phyloP scores from a whole-genome alignment of 169 alveolate genomes.

The Plasmodium gaboni region DNA sequence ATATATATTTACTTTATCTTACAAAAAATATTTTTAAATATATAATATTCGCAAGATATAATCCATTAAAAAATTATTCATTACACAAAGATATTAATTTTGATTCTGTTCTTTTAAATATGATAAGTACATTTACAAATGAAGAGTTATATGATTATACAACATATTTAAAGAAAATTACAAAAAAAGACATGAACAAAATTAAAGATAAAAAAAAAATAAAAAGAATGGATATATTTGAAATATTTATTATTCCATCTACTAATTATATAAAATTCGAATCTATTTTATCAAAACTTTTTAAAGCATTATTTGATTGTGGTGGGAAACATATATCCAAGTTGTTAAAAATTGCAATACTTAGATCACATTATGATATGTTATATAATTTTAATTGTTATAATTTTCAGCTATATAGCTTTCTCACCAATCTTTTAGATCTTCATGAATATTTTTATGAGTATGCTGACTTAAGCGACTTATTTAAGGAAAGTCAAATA shows the following conservation, averaged over 20 bases:
- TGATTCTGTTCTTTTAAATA: constrained; percentile 54
- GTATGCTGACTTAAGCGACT: constrained; percentile 19
- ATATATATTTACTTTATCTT: constrained; percentile 38
- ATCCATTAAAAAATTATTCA: constrained; percentile 48
- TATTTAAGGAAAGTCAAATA: constrained; percentile 54
- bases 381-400: constrained; percentile 63
- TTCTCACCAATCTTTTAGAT: constrained; percentile 32
- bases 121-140: constrained; percentile 51
- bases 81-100: constrained; percentile 21
- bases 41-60: constrained; percentile 51
- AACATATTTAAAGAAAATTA: constrained; percentile 38
- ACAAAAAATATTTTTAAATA: constrained; percentile 36
- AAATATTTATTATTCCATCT: constrained; percentile 63
- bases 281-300: constrained; percentile 23
- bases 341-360: constrained; percentile 51
- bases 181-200: constrained; percentile 19
- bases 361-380: constrained; percentile 67
- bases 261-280: constrained; percentile 43
- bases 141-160: constrained; percentile 30
- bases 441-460: constrained; percentile 33
- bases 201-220: constrained; percentile 21
- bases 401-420: constrained; percentile 53
- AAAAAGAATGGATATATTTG: constrained; percentile 66
- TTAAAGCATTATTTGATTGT: constrained; percentile 73
- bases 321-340: constrained; percentile 73